Percentiles rank a stretch among this genome's conserved stretches.
Evolutionary conservation across 495 filamentous ascomycete species (phyloP).

Genomic region (Penicillium robsamsonii): DNA sequence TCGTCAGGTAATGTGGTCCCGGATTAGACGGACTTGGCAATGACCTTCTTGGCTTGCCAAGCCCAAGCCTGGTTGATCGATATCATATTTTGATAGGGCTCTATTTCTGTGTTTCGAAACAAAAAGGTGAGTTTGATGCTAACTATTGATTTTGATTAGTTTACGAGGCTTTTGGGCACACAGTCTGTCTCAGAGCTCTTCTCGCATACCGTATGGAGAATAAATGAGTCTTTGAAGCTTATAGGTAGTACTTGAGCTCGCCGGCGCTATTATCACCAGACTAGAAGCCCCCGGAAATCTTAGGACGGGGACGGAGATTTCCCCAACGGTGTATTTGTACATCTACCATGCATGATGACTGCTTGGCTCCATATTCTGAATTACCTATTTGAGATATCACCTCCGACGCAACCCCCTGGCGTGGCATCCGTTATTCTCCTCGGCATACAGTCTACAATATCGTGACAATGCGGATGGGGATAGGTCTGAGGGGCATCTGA

Average conservation of each 20-base stretch:
- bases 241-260: neutral
- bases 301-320: slow-evolving; percentile 4
- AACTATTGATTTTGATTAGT: neutral
- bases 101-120: neutral
- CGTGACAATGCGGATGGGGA: neutral
- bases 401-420: neutral
- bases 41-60: neutral
- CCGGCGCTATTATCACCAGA: neutral
- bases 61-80: neutral
- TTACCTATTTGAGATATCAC: neutral
- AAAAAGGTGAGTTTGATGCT: neutral
- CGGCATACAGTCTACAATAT: neutral
- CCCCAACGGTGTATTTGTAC: neutral
- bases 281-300: neutral
- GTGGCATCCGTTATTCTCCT: neutral
- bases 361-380: neutral
- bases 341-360: neutral
- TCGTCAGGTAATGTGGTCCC: neutral
- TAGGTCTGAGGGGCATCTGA: neutral
- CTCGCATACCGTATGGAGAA: neutral
- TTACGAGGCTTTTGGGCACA: neutral
- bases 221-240: neutral
- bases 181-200: neutral
- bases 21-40: neutral
- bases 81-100: neutral